Evolutionary conservation across 1,139 yeast species (phyloP), one percentile per base, ranked within the genome.

Genomic region (Nadsonia commutata): DNA sequence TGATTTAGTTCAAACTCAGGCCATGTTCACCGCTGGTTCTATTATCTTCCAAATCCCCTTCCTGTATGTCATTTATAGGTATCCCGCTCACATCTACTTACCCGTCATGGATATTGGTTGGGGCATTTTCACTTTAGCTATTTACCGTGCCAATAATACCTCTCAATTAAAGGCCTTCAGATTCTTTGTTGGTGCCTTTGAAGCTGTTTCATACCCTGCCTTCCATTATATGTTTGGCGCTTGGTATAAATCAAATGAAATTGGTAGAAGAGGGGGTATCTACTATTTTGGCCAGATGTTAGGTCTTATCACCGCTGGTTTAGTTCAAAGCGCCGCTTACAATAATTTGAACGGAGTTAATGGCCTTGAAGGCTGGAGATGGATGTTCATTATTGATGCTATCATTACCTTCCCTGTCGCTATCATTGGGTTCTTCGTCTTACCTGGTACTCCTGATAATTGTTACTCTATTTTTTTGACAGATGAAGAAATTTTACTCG

Each of bases 331-430:
- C n/a, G 74, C 78, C 6, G 72, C 78, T 40, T 73, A 64, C 52
- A 60, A 71, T 41, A 52, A 59, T 20, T 54, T 76, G 52, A 63
- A 67, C 45, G 76, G 74, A 17, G 57, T 56, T 4, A 58, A 59
- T 45, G 80, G 82, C 1, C 61, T 74, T 31, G 68, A 62, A 31
- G 76, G 82, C 11, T 80, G 86, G 86, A 70, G 78, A 61, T 80
- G 86, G 85, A 74, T 77, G 60, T 80, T 76, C 55, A 71, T 80
- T 47, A 69, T 80, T 49, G 85, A 80, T 57, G 81, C 80, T 7
- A 58, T 75, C 40, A 66, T 78, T 37, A 74, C 85, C 2, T 54
- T 78, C 27, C 72, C 65, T 2, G 72, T 80, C 43, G 84, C 80
- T n/a, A 11, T 78, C 19, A 58, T 75, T 48, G 88, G 86, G 0